A percentile compares a stretch with the other conserved stretches of the same genome.
Evolutionary conservation across 2,329 filamentous ascomycete species (phyloP).

Genomic region (Verticillium tricorpus): DNA sequence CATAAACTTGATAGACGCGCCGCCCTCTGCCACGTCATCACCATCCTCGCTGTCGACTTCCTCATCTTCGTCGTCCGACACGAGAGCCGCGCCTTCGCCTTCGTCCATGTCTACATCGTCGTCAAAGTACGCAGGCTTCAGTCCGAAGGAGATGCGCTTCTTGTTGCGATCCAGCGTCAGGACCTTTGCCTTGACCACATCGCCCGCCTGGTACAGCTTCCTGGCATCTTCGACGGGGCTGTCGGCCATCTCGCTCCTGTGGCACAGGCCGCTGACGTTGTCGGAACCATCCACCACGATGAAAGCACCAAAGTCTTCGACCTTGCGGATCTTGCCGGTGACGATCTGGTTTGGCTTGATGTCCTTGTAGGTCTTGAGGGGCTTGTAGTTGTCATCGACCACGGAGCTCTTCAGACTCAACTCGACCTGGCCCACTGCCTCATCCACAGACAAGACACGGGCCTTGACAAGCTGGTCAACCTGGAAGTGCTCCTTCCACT

Average conservation of each 20-base stretch:
- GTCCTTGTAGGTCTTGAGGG: slow-evolving; percentile 70
- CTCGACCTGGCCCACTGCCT: slow-evolving; percentile 66
- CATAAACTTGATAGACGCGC: slow-evolving; percentile 36
- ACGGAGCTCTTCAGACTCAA: slow-evolving; percentile 84
- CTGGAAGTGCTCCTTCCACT: slow-evolving; percentile 89
- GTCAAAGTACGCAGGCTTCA: slow-evolving; percentile 90
- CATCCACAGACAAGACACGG: slow-evolving; percentile 70
- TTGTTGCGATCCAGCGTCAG: slow-evolving; percentile 71
- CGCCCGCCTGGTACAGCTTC: slow-evolving; percentile 84
- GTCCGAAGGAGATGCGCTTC: slow-evolving; percentile 78
- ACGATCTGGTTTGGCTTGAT: slow-evolving; percentile 75
- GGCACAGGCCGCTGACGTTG: slow-evolving; percentile 90
- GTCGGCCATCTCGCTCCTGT: slow-evolving; percentile 88
- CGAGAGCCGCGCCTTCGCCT: slow-evolving; percentile 40
- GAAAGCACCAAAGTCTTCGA: slow-evolving; percentile 93
- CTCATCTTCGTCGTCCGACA: slow-evolving; percentile 39
- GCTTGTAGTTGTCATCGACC: slow-evolving; percentile 72
- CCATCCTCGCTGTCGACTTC: slow-evolving; percentile 41
- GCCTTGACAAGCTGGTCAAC: slow-evolving; percentile 88
- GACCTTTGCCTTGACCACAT: slow-evolving; percentile 88
- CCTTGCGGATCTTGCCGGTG: slow-evolving; percentile 86
- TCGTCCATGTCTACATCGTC: slow-evolving; percentile 41
- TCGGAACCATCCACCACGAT: slow-evolving; percentile 81
- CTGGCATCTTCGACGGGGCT: slow-evolving; percentile 76
- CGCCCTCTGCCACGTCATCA: slow-evolving; percentile 43